A percentile compares a stretch with the other conserved stretches of the same genome.
Evolutionary conservation across 2,329 filamentous ascomycete species (phyloP).

Genomic region (Hypocrella siamensis): DNA sequence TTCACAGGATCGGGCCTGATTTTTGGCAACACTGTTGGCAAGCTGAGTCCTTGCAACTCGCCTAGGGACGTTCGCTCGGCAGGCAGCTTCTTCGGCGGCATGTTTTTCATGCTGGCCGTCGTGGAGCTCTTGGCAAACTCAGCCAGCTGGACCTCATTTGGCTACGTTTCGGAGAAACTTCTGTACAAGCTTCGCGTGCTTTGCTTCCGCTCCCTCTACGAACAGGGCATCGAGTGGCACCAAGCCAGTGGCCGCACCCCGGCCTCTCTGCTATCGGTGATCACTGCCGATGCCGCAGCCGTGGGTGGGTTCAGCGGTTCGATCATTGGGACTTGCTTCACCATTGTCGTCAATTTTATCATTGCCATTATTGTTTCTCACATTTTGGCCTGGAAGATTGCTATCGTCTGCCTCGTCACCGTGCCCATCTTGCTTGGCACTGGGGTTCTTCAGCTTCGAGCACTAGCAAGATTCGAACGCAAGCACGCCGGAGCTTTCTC

Average conservation of each 20-base stretch:
- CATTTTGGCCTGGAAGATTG: constrained; percentile 62
- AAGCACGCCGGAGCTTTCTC: constrained; percentile 49
- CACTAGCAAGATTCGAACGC: constrained; percentile 45
- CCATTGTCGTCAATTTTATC: constrained; percentile 51
- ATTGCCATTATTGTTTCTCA: constrained; percentile 53
- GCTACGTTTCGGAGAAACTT: constrained; percentile 40
- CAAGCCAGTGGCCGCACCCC: constrained; percentile 48
- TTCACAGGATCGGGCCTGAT: constrained; percentile 39
- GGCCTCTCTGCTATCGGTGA: constrained; percentile 45
- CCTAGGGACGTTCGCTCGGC: constrained; percentile 18
- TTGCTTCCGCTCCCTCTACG: constrained; percentile 47
- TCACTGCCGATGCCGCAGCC: constrained; percentile 53
- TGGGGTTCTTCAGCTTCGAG: constrained; percentile 51
- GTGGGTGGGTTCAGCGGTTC: constrained; percentile 55
- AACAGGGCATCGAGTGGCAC: constrained; percentile 57
- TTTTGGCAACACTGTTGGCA: constrained; percentile 24
- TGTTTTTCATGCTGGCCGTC: constrained; percentile 38
- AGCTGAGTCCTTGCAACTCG: constrained; percentile 30
- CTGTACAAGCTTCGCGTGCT: constrained; percentile 47
- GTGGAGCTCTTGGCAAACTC: constrained; percentile 31
- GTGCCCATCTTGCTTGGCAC: constrained; percentile 54
- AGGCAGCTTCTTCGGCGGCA: constrained; percentile 34
- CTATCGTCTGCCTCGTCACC: constrained; percentile 52
- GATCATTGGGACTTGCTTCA: constrained; percentile 53
- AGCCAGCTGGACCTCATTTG: constrained; percentile 33